Conservation (phyloP, 192 early-diverging fungal species). For the Backusella mclennaniae region DNA sequence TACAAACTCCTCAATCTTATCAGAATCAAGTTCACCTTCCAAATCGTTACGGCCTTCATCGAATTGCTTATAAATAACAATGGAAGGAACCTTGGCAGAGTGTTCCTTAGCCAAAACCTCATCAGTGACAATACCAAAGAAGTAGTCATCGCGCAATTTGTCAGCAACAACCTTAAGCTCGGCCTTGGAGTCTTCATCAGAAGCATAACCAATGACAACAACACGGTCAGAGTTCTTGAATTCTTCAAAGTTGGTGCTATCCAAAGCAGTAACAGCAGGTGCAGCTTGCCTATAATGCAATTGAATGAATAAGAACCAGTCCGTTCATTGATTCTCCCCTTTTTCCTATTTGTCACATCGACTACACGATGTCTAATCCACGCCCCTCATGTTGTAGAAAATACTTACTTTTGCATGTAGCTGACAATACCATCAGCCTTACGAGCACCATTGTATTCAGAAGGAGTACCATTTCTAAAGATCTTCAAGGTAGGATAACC, state of each 20-base stretch:
- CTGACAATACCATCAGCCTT: constrained; percentile 83
- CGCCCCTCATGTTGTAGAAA: background rate
- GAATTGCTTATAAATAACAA: constrained; percentile 89
- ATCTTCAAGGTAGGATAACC: constrained; percentile 96
- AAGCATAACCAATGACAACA: constrained; percentile 85
- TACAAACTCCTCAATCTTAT: constrained; percentile 68
- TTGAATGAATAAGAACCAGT: background rate
- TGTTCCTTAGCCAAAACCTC: constrained; percentile 53
- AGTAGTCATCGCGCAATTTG: constrained; percentile 78
- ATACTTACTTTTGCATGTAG: constrained; percentile 87
- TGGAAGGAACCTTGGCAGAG: constrained; percentile 52
- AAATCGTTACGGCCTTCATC: constrained; percentile 79
- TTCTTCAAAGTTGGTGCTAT: constrained; percentile 61
- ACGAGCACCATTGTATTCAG: constrained; percentile 86
- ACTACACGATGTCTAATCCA: background rate
- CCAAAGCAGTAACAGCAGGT: constrained; percentile 76
- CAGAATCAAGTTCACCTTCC: constrained; percentile 54
- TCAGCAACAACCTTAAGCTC: constrained; percentile 72
- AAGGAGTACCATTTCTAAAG: constrained; percentile 67
- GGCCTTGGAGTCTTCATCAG: constrained; percentile 62
- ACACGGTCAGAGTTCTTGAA: constrained; percentile 87
- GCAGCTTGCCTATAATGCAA: constrained; percentile 61
- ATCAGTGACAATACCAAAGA: constrained; percentile 81
- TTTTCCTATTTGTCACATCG: background rate
- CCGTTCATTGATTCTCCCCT: background rate